Evolutionary conservation across 1,284 basidiomycete genomes (phyloP).

Genomic region (Austroboletus novae-zelandiae): DNA sequence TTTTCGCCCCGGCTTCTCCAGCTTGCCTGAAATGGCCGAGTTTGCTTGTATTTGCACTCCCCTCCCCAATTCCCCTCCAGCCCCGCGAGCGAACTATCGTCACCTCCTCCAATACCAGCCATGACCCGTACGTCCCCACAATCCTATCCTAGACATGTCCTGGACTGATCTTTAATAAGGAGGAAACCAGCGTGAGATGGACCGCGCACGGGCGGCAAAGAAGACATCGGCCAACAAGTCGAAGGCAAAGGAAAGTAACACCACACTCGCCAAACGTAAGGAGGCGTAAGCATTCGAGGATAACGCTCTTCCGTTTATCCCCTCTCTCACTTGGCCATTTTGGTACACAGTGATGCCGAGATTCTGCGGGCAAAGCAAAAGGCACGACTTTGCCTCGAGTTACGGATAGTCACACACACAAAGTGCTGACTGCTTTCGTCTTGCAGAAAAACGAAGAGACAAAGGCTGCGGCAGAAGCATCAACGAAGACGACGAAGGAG

Average conservation of each 20-base stretch:
- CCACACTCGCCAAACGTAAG: constrained; percentile 61
- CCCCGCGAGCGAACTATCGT: constrained; percentile 5
- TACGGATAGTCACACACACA: constrained; percentile 8
- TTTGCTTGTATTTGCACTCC: constrained; percentile 28
- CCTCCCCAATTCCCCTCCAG: neutral
- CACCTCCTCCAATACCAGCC: constrained; percentile 5
- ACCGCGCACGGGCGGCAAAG: constrained; percentile 71
- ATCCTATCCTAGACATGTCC: neutral
- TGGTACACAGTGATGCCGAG: constrained; percentile 61
- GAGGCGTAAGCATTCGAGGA: constrained; percentile 59
- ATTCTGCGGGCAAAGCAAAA: constrained; percentile 74
- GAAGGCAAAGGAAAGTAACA: constrained; percentile 68
- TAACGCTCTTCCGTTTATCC: constrained; percentile 14
- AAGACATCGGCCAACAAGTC: constrained; percentile 52
- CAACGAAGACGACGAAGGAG: constrained; percentile 28
- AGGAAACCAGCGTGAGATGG: constrained; percentile 77
- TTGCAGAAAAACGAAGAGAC: constrained; percentile 63
- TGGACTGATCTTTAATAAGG: constrained; percentile 42
- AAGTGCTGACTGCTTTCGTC: constrained; percentile 10
- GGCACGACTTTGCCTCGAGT: constrained; percentile 38
- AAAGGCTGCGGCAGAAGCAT: constrained; percentile 37
- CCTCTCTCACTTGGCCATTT: constrained; percentile 22
- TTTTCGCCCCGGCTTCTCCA: constrained; percentile 5
- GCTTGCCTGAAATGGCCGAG: constrained; percentile 9
- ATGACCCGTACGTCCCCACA: constrained; percentile 50